These are phyloP conservation scores for Paulownia fortunei DNA, from an alignment of 257 asterid genomes.

Conservation along the genomic window DNA sequence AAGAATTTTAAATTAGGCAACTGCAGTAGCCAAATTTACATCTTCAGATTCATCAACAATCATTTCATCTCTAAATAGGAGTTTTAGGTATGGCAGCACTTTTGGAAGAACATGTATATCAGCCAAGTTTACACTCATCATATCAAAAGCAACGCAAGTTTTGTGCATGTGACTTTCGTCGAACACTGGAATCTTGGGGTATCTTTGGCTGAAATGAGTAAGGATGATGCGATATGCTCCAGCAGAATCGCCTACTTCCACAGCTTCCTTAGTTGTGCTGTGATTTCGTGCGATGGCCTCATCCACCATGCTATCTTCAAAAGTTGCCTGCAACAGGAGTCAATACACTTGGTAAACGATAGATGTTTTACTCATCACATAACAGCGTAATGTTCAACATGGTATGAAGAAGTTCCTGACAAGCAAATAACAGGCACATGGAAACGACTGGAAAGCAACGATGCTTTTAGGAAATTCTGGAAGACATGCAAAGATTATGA, in stretches of 20 bases:
- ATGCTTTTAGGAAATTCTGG: no score
- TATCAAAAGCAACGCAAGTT: conserved; percentile 86
- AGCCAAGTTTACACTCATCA: conserved; percentile 94
- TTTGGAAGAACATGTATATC: conserved; percentile 81
- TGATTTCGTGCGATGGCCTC: conserved; percentile 89
- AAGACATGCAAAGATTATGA: no score
- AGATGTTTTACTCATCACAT: neutral
- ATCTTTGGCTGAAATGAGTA: conserved; percentile 97
- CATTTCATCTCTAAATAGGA: conserved; percentile 78
- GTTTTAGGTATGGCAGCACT: conserved; percentile 79
- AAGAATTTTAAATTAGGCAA: conserved; percentile 36
- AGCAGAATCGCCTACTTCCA: conserved; percentile 77
- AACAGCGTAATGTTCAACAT: neutral
- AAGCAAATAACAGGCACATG: no score
- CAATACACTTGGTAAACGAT: neutral
- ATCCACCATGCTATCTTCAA: conserved; percentile 81
- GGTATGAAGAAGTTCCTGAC: neutral
- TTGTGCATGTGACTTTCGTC: conserved; percentile 79
- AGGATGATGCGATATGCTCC: conserved; percentile 84
- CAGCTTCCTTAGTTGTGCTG: conserved; percentile 92
- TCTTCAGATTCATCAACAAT: conserved; percentile 75
- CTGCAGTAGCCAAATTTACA: conserved; percentile 43
- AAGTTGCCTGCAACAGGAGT: conserved; percentile 70
- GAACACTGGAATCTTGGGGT: conserved; percentile 91
- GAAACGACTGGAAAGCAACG: no score